These are phyloP conservation scores for Malus orientalis DNA, from an alignment of 306 rosid genomes.

Conservation along the genomic window DNA sequence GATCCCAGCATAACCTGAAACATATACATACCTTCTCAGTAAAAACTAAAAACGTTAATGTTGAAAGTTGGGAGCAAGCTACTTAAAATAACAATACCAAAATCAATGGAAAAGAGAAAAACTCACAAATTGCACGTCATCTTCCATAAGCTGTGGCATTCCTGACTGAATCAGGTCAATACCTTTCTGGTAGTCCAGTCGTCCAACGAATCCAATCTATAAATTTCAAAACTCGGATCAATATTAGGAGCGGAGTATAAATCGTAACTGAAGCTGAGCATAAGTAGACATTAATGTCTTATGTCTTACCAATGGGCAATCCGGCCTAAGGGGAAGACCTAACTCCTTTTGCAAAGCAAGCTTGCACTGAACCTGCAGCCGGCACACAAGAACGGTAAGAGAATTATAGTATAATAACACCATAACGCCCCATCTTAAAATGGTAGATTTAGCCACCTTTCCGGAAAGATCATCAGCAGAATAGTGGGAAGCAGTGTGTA, in stretches of 20 bases:
- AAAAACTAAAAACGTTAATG: neutral
- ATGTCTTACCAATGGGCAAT: constrained; percentile 68
- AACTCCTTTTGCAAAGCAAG: constrained; percentile 67
- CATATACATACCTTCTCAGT: neutral
- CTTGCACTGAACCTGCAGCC: constrained; percentile 62
- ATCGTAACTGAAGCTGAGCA: neutral
- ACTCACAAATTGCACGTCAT: constrained; percentile 87
- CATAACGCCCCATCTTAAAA: neutral
- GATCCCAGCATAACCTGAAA: constrained; percentile 92
- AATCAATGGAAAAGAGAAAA: neutral
- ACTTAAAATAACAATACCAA: neutral
- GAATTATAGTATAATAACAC: neutral
- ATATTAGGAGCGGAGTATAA: constrained; percentile 3
- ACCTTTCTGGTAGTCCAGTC: constrained; percentile 88
- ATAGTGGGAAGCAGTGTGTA: constrained; percentile 49
- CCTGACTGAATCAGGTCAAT: constrained; percentile 61
- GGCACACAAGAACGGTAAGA: constrained; percentile 11
- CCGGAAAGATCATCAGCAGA: constrained; percentile 64
- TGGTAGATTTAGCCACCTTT: constrained; percentile 42
- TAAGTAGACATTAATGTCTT: constrained; percentile 9
- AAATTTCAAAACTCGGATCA: constrained; percentile 20
- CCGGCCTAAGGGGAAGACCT: constrained; percentile 65
- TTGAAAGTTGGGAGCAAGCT: neutral
- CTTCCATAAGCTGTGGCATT: constrained; percentile 59
- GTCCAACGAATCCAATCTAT: constrained; percentile 87